Evolutionary conservation across 2,329 filamentous ascomycete species (phyloP), one percentile per base, ranked within the genome.

Genomic region (Emmonsia crescens): DNA sequence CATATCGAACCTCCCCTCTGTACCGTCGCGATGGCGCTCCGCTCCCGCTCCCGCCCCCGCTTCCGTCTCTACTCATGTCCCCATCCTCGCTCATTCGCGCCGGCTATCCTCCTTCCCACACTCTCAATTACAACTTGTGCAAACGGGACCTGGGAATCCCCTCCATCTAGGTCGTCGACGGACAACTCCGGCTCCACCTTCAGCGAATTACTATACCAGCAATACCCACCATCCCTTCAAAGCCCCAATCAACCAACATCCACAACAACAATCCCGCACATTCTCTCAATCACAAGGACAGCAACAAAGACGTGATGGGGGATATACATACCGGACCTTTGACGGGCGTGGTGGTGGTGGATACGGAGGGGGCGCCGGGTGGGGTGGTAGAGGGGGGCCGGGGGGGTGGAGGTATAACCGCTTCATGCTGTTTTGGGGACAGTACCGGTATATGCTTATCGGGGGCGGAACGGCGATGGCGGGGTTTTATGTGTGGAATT

Each of bases 401-500:
- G 19, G 27, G 24, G 4, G n/a, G 21, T 52, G 49, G 49, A 8
- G 27, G 14, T 33, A 52, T 52, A 9, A n/a, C 27, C 49, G 29
- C 6, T n/a, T 52, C 14, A 33, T 31, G 49, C 6, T n/a, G 14
- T 19, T 33, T 10, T 52, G 49, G 49, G 49, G 8, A 3, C 49
- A 52, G 16, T 33, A 52, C 21, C 21, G 54, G 12, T 56, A 38
- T 31, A 5, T 56, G 10, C n/a, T 56, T 56, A 24, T 56, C 31
- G 24, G 57, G 19, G 57, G 57, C 24, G 57, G 57, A 12, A 14
- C 33, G 33, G 44, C 19, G 44, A 52, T 60, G 21, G 61, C 27
- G 24, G 36, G 24, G 42, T 62, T 62, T 46, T 62, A 62, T 33
- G 48, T 60, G 16, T 62, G 42, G 31, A 60, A 62, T 60, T 42